Base-by-base conservation (phyloP, 306 rosid genomes). In the Cicer chorassanicum region DNA sequence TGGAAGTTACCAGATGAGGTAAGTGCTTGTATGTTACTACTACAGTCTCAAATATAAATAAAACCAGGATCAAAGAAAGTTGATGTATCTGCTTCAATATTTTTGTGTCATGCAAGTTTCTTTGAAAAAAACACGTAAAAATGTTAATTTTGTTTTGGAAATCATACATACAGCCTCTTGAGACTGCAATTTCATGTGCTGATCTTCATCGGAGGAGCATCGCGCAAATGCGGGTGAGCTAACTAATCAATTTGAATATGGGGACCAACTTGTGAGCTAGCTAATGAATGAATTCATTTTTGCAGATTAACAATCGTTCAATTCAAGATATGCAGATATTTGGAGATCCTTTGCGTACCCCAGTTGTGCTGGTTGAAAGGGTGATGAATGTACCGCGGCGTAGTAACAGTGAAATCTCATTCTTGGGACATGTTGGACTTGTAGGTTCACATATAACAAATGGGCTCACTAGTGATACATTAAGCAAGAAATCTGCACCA, bases 281-380 rank as follows among this genome's bases (percentile, higher is more conserved):
- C 78, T 68, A 54, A 70, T 61, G 71, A 29, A 61, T 49, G 44
- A 15, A 6, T 65, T 7, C 7, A 68, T 81, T n/a, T 72, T 16
- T 81, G 70, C 91, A 93, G 98, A 87, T 93, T 74, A 91, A 91
- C 83, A 88, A 59, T 83, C 80, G 87, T 60, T 91, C 97, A 77
- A 84, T 91, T 75, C 98, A 93, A 89, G 98, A 93, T 85, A 80
- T 93, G 94, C 91, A 89, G 67, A 86, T 93, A 77, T 93, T 89
- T 78, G 93, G 88, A 75, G 91, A 91, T 85, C 92, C 92, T 71
- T 83, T 92, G 38, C 84, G 80, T 41, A 84, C 77, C 61, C 98
- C 98, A 62, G 79, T 93, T 82, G 88, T 93, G 74, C 88, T 89
- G 63, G 91, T 91, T 74, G 98, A 93, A 76, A 93, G 90, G 62